phyloP scores from a whole-genome alignment of 140 eudicot genomes.

The Bidens hawaiensis region DNA sequence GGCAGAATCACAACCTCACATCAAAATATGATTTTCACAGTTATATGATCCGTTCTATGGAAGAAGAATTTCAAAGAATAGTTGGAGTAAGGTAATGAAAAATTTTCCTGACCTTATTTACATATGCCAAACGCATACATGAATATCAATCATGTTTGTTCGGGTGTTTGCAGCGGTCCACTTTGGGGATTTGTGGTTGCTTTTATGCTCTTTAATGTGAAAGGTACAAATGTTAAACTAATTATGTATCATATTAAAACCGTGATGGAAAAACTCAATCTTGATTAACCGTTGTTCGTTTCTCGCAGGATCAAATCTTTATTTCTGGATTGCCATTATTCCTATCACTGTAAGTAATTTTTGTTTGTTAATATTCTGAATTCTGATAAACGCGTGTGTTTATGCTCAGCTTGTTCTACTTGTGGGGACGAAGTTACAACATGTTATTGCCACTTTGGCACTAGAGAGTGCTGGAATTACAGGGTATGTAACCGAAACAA shows the following conservation, averaged over 20 bases:
- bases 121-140: not conserved
- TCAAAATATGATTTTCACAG: slow-evolving; percentile 98
- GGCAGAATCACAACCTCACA: slow-evolving; percentile 98
- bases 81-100: slow-evolving; percentile 89
- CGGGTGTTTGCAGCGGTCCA: slow-evolving; percentile 63
- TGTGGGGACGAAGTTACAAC: slow-evolving; percentile 7
- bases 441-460: no score
- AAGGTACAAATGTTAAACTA: slow-evolving; percentile 44
- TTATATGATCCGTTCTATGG: slow-evolving; percentile 99
- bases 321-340: slow-evolving; percentile 95
- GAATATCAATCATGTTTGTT: slow-evolving; percentile 10
- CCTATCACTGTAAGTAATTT: slow-evolving; percentile 84
- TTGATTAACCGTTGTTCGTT: slow-evolving; percentile 4
- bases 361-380: slow-evolving; percentile 8
- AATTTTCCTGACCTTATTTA: not conserved
- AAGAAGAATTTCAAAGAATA: slow-evolving; percentile 95
- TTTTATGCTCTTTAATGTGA: slow-evolving; percentile 86
- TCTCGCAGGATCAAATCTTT: slow-evolving; percentile 90
- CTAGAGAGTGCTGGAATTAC: no score
- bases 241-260: slow-evolving; percentile 9
- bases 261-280: not conserved
- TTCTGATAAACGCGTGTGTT: slow-evolving; percentile 1
- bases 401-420: no score
- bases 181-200: slow-evolving; percentile 98
- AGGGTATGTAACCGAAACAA: no score